Base-by-base conservation (phyloP, 177 flowering plant genomes). In the Telopea speciosissima region DNA sequence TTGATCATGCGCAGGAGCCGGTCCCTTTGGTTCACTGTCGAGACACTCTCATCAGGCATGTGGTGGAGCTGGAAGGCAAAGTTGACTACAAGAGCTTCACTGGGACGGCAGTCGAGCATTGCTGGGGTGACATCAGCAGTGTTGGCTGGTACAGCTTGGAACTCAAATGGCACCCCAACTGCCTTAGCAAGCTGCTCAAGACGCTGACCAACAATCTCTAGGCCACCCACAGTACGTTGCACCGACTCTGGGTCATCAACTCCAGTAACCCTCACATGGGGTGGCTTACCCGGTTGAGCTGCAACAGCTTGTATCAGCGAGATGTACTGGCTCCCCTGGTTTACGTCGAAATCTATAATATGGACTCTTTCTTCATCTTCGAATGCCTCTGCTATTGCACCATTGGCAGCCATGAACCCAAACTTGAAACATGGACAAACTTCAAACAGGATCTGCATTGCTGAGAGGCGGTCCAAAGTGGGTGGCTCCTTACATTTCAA, bases 41-140 rank as follows among this genome's bases (percentile, higher is more conserved):
- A 91, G 54, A 95, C 99, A 44, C 99, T 92, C 81, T 95, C 99
- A 63, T 95, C 99, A 0, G 99, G 99, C 97, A 95, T 89, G 86
- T 95, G 99, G 77, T 95, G 99, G 21, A 92, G 97, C 81, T 88
- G 99, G 77, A 92, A 95, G 1, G 99, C 94, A 81, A 92, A 95
- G 82, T 95, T 95, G 25, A 95, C 97, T 0, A 95, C n/a, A 10
- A 95, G 77, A 25, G 90, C 93, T 69, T 95, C 99, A 28, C 83
- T 83, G 0, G 92, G 81, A 26, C 67, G 73, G 79, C 82, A 79
- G 54, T 77, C 71, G 22, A 94, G 85, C 89, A 85, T 88, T 0
- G 80, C 67, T 58, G 98, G 97, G 26, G 81, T 80, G n/a, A 92
- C 87, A 62, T 83, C 71, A 17, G 83, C 82, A 31, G 90, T 84